Evolutionary conservation across 371 early-diverging fungal species (phyloP), one percentile per base, ranked within the genome.

Genomic region (Dichotomocladium elegans): DNA sequence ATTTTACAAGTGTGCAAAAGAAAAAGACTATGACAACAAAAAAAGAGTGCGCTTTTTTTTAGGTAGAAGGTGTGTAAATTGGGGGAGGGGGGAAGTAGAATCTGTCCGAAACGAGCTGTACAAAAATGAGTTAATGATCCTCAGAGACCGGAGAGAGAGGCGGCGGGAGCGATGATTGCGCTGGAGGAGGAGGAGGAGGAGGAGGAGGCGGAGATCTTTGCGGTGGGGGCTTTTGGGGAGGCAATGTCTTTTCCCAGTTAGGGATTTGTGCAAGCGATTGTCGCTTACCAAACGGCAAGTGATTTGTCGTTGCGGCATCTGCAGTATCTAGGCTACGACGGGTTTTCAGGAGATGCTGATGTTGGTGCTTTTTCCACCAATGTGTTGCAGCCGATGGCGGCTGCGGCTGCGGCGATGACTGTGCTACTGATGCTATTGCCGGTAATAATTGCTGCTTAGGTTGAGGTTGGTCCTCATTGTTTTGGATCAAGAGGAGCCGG

Each of bases 191-290:
- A 56, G 56, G 27, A 56, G 52, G 33, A 31, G 55, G 56, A 35
- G 58, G 64, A 44, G 72, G 66, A 25, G 72, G 72, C n/a, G 61
- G 64, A 22, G 46, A 58, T 3, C 65, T 58, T 29, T 35, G 55
- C 11, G 74, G 74, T 10, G 69, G 69, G 17, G 74, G 74, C 44
- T 64, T 44, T 51, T 66, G 74, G 25, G 74, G 70, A 19, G 74
- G 74, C 27, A 73, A 24, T 7, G 47, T 54, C 12, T 49, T 50
- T 48, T 66, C 69, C 74, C 74, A 73, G 41, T 66, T 59, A 26
- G 74, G 70, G 41, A 70, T 66, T 22, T 63, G 63, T 14, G 70
- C 58, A 24, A 70, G 56, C n/a, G 68, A 67, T 31, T 63, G 62
- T 21, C 66, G 62, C 10, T 55, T 52, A 1, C 40, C 17, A 6